phyloP scores from a whole-genome alignment of 495 filamentous ascomycete species.

The Paragyromitra xinjiangensis region DNA sequence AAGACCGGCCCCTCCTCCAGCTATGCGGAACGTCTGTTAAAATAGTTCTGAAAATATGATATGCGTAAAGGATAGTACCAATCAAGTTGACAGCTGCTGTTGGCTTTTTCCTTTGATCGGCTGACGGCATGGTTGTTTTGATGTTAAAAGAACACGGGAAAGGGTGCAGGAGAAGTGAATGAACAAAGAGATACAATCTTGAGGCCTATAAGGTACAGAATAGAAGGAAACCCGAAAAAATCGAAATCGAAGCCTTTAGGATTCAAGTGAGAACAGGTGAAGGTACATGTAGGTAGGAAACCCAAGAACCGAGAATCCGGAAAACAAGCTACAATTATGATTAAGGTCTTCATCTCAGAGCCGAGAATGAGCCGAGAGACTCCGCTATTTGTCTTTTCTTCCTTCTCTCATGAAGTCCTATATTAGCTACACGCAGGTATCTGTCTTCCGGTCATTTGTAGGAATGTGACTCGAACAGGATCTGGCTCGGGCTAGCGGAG shows the following conservation, averaged over 20 bases:
- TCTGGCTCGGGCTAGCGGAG: slow-evolving; percentile 26
- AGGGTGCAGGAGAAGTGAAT: background rate
- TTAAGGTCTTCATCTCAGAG: slow-evolving; percentile 24
- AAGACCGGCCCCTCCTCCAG: slow-evolving; percentile 97
- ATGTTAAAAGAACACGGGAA: background rate
- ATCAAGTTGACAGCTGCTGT: slow-evolving; percentile 93
- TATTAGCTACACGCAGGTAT: slow-evolving; percentile 10
- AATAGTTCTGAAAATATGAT: slow-evolving; percentile 2
- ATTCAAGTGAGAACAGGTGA: slow-evolving; percentile 16
- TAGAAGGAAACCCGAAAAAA: background rate
- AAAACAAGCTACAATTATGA: slow-evolving; percentile 10
- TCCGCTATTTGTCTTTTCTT: background rate
- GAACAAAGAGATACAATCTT: background rate
- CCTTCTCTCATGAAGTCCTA: slow-evolving; percentile 1
- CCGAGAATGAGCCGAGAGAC: slow-evolving; percentile 35
- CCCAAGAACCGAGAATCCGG: background rate
- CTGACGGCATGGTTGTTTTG: slow-evolving; percentile 36
- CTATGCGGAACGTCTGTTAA: slow-evolving; percentile 61
- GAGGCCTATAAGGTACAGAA: background rate
- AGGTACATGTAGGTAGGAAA: background rate
- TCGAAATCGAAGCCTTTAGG: slow-evolving; percentile 6
- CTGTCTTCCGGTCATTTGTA: background rate
- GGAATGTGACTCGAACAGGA: slow-evolving; percentile 3
- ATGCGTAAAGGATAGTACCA: slow-evolving; percentile 65
- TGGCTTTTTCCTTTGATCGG: slow-evolving; percentile 77